A percentile compares a stretch with the other conserved stretches of the same genome.
phyloP scores from a whole-genome alignment of 2,329 filamentous ascomycete genomes.

The Pseudocercospora macadamiae region DNA sequence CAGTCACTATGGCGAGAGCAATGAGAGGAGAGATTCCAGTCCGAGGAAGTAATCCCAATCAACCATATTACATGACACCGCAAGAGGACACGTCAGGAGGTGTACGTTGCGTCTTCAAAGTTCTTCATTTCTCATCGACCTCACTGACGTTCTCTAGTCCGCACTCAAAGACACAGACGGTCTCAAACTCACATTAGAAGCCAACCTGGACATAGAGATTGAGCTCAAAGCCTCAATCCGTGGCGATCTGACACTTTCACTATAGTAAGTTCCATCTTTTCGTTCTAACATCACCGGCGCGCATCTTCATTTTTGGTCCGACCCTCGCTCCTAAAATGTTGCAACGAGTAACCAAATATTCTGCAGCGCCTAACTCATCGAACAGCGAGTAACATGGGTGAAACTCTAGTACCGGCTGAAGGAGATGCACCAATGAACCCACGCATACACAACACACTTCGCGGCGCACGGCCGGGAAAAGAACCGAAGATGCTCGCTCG shows the following conservation, averaged over 20 bases:
- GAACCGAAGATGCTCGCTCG: no score
- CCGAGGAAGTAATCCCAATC: slow-evolving; percentile 55
- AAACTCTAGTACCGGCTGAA: slow-evolving; percentile 2
- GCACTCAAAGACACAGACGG: slow-evolving; percentile 62
- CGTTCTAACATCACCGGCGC: background rate
- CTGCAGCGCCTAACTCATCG: slow-evolving; percentile 9
- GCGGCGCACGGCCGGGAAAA: no score
- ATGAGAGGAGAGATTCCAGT: slow-evolving; percentile 60
- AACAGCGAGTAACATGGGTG: slow-evolving; percentile 9
- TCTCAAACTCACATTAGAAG: slow-evolving; percentile 70
- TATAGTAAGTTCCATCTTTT: slow-evolving; percentile 63
- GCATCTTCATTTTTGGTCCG: no score
- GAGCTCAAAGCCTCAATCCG: slow-evolving; percentile 84
- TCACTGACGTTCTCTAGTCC: slow-evolving; percentile 25
- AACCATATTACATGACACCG: slow-evolving; percentile 46
- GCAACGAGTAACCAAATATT: slow-evolving; percentile 6
- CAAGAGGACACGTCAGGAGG: slow-evolving; percentile 22
- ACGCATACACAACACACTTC: no score
- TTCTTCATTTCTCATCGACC: background rate
- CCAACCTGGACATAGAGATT: slow-evolving; percentile 82
- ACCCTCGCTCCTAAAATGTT: background rate
- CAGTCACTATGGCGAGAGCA: slow-evolving; percentile 58
- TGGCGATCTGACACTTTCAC: slow-evolving; percentile 77
- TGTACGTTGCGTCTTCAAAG: slow-evolving; percentile 18
- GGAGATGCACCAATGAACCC: background rate